Evolutionary conservation across 2,329 filamentous ascomycete species (phyloP), one percentile per base, ranked within the genome.

Genomic region (Domatiomyces globalis): DNA sequence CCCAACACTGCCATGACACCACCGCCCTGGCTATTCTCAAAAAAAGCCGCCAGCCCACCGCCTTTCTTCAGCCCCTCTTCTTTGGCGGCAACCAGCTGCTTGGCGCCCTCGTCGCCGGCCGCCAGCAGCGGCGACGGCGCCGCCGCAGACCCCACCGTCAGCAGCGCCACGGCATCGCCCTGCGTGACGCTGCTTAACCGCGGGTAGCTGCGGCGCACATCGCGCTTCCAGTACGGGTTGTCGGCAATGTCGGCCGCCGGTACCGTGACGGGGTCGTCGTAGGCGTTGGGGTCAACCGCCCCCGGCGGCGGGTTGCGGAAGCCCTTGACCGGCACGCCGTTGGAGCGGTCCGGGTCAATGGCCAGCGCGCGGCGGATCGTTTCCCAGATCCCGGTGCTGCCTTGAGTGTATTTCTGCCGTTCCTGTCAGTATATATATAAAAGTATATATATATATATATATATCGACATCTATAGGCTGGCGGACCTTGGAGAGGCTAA

Each of bases 141-240:
- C 9, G 80, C 83, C 51, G 83, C 84, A 70, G 84, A 95, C 59
- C 92, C 92, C 45, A 96, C 81, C 25, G 77, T 82, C 65, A 98
- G 75, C 61, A 98, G 78, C 43, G 84, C 84, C 20, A 92, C 92
- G 49, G 87, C 82, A 68, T 96, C 85, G 46, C 79, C 79, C 74
- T 96, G 92, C 54, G 74, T 83, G 56, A 98, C 78, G 45, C 86
- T 81, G 64, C 84, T 90, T 51, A 85, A 76, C 61, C 76, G 78
- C 29, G 92, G 85, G 72, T 96, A 96, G 63, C 76, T 77, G 63
- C 92, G 80, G 62, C 92, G 85, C 55, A 74, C 69, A 65, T 98
- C 92, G 63, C 92, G 88, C 77, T 94, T 94, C 87, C 88, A 98
- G 74, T 95, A 94, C 39, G 87, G 81, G 72, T 94, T 94, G 68